phyloP scores from a whole-genome alignment of 371 early-diverging fungal species.

The Nematocida sp. region DNA sequence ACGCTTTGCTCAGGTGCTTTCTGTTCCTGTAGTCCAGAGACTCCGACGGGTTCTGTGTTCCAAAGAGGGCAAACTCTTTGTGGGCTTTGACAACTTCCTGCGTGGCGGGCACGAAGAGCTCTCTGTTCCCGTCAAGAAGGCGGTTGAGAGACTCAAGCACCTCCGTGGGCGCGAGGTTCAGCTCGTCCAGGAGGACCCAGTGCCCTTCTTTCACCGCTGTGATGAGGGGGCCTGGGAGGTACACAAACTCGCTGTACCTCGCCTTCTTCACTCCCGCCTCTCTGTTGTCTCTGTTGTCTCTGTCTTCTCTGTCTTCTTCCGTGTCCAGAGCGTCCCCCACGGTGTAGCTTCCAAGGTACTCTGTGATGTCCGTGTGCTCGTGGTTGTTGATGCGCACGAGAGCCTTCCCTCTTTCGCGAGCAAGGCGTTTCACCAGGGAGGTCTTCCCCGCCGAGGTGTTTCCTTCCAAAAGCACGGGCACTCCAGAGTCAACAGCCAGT shows the following conservation, averaged over 20 bases:
- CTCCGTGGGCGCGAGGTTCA: conserved; percentile 96
- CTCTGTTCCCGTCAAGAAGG: conserved; percentile 93
- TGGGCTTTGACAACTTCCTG: conserved; percentile 86
- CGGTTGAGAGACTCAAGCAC: conserved; percentile 97
- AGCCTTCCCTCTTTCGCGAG: conserved; percentile 77
- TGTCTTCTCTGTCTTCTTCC: conserved; percentile 58
- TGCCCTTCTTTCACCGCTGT: conserved; percentile 87
- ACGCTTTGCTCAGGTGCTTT: conserved; percentile 91
- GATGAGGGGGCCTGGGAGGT: conserved; percentile 89
- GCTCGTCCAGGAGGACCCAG: conserved; percentile 98
- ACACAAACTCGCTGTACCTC: conserved; percentile 74
- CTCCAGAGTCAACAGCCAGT: conserved; percentile 73
- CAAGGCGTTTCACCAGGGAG: conserved; percentile 88
- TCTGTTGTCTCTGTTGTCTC: neutral
- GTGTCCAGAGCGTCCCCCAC: conserved; percentile 20
- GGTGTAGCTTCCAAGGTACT: conserved; percentile 88
- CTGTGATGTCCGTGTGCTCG: conserved; percentile 95
- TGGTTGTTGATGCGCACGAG: conserved; percentile 99
- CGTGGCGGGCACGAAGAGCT: conserved; percentile 88
- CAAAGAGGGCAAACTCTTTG: conserved; percentile 93
- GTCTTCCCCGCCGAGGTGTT: conserved; percentile 99
- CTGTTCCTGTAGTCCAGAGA: conserved; percentile 83
- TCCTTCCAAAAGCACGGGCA: conserved; percentile 90
- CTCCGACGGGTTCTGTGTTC: conserved; percentile 96
- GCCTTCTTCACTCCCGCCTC: conserved; percentile 29